A percentile compares a stretch with the other conserved stretches of the same genome.
Evolutionary conservation across 108 stramenopile genomes (phyloP).

Genomic region (Seminavis robusta): DNA sequence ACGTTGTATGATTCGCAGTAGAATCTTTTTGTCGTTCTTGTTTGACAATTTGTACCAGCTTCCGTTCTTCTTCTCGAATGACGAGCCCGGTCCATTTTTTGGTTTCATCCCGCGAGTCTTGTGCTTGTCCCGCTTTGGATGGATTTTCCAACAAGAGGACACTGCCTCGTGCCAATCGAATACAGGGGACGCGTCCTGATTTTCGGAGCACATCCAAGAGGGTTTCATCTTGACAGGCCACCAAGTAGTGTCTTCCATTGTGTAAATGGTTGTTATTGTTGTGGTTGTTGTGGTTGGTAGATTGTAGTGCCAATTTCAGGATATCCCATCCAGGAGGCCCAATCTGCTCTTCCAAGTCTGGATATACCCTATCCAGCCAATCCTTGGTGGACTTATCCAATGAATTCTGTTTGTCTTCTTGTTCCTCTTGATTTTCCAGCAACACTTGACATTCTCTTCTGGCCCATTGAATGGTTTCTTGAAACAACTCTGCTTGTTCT

Average conservation of each 20-base stretch:
- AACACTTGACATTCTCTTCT: slow-evolving; percentile 11
- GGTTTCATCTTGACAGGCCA: slow-evolving; percentile 75
- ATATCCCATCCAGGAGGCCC: neutral
- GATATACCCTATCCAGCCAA: neutral
- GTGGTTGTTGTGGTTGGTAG: neutral
- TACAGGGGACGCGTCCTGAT: slow-evolving; percentile 46
- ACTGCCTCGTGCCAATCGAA: slow-evolving; percentile 58
- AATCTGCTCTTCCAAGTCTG: neutral
- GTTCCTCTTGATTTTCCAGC: slow-evolving; percentile 1
- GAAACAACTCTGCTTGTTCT: slow-evolving; percentile 22
- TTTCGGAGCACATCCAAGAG: slow-evolving; percentile 50
- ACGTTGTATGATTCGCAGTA: neutral
- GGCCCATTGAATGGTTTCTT: slow-evolving; percentile 31
- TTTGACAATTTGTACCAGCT: slow-evolving; percentile 43
- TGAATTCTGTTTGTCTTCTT: neutral
- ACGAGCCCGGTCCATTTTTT: slow-evolving; percentile 55
- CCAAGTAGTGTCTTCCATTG: slow-evolving; percentile 41
- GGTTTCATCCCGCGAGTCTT: slow-evolving; percentile 39
- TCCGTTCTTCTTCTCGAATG: slow-evolving; percentile 46
- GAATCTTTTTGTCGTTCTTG: slow-evolving; percentile 17
- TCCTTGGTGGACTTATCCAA: no score
- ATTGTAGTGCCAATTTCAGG: neutral
- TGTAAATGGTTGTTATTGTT: neutral
- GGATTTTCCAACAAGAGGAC: slow-evolving; percentile 79
- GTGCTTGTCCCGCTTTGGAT: slow-evolving; percentile 47